Conservation (phyloP, 352 stramenopile species). For the Pythium myriotylum region DNA sequence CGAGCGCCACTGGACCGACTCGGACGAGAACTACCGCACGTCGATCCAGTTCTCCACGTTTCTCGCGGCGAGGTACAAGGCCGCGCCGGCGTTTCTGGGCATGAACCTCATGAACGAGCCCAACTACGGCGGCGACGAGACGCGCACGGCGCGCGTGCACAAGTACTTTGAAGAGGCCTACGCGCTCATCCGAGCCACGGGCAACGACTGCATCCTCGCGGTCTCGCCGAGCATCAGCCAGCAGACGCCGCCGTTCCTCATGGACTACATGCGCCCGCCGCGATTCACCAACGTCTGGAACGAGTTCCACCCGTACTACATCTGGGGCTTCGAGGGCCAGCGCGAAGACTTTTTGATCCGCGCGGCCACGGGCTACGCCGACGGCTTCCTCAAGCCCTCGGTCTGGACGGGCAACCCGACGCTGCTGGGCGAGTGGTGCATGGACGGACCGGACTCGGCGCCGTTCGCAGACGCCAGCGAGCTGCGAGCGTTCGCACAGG, state of each 20-base stretch:
- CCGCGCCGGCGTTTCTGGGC: conserved; percentile 49
- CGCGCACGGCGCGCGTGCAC: conserved; percentile 10
- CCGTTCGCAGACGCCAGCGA: conserved; percentile 34
- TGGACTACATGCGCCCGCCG: conserved; percentile 21
- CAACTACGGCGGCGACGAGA: conserved; percentile 6
- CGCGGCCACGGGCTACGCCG: conserved; percentile 8
- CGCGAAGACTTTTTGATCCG: conserved; percentile 14
- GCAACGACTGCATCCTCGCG: conserved; percentile 34
- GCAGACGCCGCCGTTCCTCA: conserved; percentile 9
- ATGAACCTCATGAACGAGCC: conserved; percentile 65
- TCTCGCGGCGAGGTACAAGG: conserved; percentile 45
- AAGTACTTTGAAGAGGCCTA: conserved; percentile 51
- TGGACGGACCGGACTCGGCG: conserved; percentile 28
- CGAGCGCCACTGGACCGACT: conserved; percentile 29
- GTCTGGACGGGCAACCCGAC: conserved; percentile 31
- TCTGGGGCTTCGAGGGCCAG: conserved; percentile 29
- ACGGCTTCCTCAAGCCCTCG: conserved; percentile 11
- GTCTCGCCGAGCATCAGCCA: conserved; percentile 7
- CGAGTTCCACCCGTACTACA: conserved; percentile 37
- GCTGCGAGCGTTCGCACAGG: conserved; percentile 31
- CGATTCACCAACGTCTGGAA: conserved; percentile 29
- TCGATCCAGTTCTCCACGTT: conserved; percentile 42
- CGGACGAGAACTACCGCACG: conserved; percentile 14
- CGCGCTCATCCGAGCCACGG: conserved; percentile 34
- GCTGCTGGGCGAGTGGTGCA: conserved; percentile 62